Evolutionary conservation across 768 basidiomycete genomes (phyloP).

Genomic region (Phallus indusiatus): DNA sequence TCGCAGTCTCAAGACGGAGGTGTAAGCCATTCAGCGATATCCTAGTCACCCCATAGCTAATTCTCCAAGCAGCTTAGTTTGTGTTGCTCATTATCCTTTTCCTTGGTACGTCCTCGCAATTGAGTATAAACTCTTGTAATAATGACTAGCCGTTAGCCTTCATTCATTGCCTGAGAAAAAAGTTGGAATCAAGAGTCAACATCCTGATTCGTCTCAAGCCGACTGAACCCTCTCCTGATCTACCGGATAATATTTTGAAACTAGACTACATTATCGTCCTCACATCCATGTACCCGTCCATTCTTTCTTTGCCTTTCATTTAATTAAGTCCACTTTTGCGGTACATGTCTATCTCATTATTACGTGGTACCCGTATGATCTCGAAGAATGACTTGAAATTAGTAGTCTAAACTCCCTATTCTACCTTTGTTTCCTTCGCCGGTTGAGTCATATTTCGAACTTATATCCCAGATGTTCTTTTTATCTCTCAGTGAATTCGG

Average conservation of each 20-base stretch:
- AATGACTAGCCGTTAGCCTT: constrained; percentile 28
- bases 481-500: no score
- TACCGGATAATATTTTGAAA: background rate
- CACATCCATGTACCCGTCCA: no score
- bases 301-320: no score
- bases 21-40: constrained; percentile 26
- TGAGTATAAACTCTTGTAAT: background rate
- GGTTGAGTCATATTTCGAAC: no score
- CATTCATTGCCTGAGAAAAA: constrained; percentile 45
- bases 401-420: no score
- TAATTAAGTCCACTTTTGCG: no score
- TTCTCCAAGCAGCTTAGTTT: constrained; percentile 46
- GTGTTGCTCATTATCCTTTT: constrained; percentile 45
- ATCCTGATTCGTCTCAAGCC: constrained; percentile 13
- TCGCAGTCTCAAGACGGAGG: constrained; percentile 64
- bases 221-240: constrained; percentile 5
- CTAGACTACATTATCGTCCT: constrained; percentile 67
- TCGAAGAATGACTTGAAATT: no score
- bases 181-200: constrained; percentile 14
- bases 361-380: no score
- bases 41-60: constrained; percentile 35
- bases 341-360: no score
- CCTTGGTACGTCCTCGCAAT: constrained; percentile 40
- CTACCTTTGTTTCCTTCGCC: no score
- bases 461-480: no score